A percentile compares a stretch with the other conserved stretches of the same genome.
Conservation (phyloP, 2,329 filamentous ascomycete species). For the Ascochyta pisi region DNA sequence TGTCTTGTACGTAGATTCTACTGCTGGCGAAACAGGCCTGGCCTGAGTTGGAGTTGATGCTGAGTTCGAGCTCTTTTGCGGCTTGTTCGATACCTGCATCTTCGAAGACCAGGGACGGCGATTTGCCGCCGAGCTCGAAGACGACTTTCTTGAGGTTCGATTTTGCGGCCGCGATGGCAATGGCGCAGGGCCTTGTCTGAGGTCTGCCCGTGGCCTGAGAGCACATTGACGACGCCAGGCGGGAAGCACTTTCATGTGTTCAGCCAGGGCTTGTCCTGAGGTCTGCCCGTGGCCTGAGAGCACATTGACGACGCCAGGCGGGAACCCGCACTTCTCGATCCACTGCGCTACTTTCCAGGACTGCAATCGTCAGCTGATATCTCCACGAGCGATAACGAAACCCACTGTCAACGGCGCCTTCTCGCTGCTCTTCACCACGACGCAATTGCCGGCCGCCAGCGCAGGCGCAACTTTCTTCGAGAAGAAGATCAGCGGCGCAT, state of each 20-base stretch:
- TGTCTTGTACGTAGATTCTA: slow-evolving; percentile 63
- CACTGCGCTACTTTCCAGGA: slow-evolving; percentile 82
- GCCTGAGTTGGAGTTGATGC: slow-evolving; percentile 62
- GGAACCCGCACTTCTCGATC: slow-evolving; percentile 77
- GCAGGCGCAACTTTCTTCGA: slow-evolving; percentile 36
- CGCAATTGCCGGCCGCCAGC: slow-evolving; percentile 35
- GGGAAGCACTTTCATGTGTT: slow-evolving; percentile 82
- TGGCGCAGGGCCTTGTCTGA: slow-evolving; percentile 79
- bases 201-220: slow-evolving; percentile 77
- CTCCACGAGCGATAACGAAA: not conserved
- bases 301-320: slow-evolving; percentile 78
- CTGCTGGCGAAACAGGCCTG: slow-evolving; percentile 67
- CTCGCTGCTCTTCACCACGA: slow-evolving; percentile 39
- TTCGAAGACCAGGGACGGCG: slow-evolving; percentile 80
- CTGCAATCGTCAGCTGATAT: slow-evolving; percentile 44
- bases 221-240: slow-evolving; percentile 77
- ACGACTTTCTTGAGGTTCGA: slow-evolving; percentile 86
- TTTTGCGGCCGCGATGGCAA: slow-evolving; percentile 71
- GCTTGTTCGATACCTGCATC: slow-evolving; percentile 80
- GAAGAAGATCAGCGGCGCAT: slow-evolving; percentile 37
- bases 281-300: slow-evolving; percentile 78
- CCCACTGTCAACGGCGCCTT: slow-evolving; percentile 70
- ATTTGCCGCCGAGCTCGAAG: slow-evolving; percentile 85
- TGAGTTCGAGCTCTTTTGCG: slow-evolving; percentile 57
- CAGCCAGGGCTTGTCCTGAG: slow-evolving; percentile 77